Evolutionary conservation across 345 rosid genomes (phyloP), one percentile per base, ranked within the genome.

Genomic region (Leavenworthia alabamica): DNA sequence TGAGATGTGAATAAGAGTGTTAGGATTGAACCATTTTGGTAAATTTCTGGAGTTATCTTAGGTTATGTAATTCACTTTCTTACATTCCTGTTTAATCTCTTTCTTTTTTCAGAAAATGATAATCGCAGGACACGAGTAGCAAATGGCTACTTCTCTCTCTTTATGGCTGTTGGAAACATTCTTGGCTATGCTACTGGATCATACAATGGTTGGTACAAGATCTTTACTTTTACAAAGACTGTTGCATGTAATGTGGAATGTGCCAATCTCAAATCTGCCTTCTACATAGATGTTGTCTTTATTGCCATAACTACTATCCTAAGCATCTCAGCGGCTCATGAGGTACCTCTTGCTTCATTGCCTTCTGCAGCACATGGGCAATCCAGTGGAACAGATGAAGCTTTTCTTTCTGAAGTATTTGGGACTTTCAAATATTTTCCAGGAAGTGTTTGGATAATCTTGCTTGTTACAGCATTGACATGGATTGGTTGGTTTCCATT

Each of bases 401-500:
- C 97, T 73, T 89, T 93, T 55, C 73, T 89, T 20, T 85, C 95
- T 82, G 96, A 93, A 74, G 77, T 90, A 39, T 73, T 88, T 65
- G 96, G 92, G 57, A 93, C 96, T 53, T 93, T 93, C 68, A 77
- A 75, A 82, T 87, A 83, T 77, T 88, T 89, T 75, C 78, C 78
- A 17, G 72, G 72, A 9, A 44, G 28, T 65, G 71, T 75, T 24
- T 75, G 97, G 99, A 77, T 75, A 59, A 79, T 90, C 70, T 74
- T 90, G 78, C 62, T 80, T 59, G 95, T 86, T 24, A 86, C 95
- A 33, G 92, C 90, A 66, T 69, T 86, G 67, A 90, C 88, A 66
- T 90, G 97, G 95, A 77, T 83, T 36, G 93, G 95, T 59, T 86
- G 97, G 95, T 90, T 90, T 80, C 97, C 97, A 5, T 90, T 82